Conservation (phyloP, 2,329 filamentous ascomycete species). For the Didymella segeticola region DNA sequence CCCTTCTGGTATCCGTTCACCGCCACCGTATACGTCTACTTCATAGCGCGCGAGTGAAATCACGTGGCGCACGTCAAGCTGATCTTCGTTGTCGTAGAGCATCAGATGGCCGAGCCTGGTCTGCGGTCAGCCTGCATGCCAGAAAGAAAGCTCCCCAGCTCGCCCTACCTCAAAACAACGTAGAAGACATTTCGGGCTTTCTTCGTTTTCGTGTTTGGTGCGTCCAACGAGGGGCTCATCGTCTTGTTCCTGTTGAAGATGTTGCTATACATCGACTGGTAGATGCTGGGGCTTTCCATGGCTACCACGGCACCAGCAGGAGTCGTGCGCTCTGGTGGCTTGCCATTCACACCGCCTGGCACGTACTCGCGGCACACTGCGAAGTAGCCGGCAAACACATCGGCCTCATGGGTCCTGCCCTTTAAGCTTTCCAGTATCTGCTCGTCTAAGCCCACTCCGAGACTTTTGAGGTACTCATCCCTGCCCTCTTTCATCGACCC, state of each 20-base stretch:
- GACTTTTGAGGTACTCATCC: constrained; percentile 20
- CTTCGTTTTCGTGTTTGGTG: constrained; percentile 59
- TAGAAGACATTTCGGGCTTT: constrained; percentile 89
- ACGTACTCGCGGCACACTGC: constrained; percentile 94
- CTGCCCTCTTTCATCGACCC: constrained; percentile 18
- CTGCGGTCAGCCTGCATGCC: constrained; percentile 16
- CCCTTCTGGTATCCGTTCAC: constrained; percentile 79
- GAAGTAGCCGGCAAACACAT: constrained; percentile 90
- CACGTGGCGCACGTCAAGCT: constrained; percentile 94
- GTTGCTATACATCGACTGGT: constrained; percentile 97
- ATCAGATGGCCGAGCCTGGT: constrained; percentile 80
- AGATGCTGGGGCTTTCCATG: constrained; percentile 87
- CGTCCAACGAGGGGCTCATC: constrained; percentile 61
- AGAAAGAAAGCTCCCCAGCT: too few relatives aligned
- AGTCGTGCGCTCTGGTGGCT: constrained; percentile 84
- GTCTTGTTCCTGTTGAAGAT: constrained; percentile 82
- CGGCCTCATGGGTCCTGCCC: constrained; percentile 64
- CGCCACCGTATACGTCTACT: constrained; percentile 83
- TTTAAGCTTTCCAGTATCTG: constrained; percentile 35
- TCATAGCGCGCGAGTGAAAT: constrained; percentile 89
- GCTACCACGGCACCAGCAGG: constrained; percentile 80
- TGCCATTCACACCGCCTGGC: constrained; percentile 88
- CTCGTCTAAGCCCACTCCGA: constrained; percentile 31
- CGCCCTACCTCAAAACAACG: constrained; percentile 78
- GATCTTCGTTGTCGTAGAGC: constrained; percentile 95